Base-by-base conservation (phyloP, 2,329 filamentous ascomycete genomes). In the Zymoseptoria pseudotritici region DNA sequence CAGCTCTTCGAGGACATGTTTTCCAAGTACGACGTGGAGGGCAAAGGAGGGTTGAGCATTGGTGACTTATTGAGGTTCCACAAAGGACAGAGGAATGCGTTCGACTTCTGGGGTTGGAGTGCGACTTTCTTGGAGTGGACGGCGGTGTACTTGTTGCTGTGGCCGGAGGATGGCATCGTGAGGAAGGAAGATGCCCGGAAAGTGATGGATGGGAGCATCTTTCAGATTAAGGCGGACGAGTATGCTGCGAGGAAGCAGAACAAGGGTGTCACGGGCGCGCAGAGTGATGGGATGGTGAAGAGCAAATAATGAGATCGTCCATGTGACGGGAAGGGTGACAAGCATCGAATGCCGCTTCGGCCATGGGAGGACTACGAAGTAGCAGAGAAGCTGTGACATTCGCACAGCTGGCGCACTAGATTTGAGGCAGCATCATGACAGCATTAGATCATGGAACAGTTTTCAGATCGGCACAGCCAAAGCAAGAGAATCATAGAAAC, bases 131-230 rank as follows among this genome's bases (percentile, higher is more conserved):
- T 81, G 46, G 79, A 81, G 63, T 80, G 75, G 77, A 65, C 76
- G 2, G 80, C 79, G 0, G 79, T 79, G 0, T 83, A 80, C 59
- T 65, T 84, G 17, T 72, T 86, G 52, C 71, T 84, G 5, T 81
- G 79, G 79, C 82, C 83, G 0, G 76, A 78, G 50, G 81, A 86
- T 66, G 83, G 83, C 0, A 73, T 74, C 55, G 77, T 85, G 72
- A 76, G 71, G 66, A 86, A 86, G 71, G 82, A 86, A 53, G 83
- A 86, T 57, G 75, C 83, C 19, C 69, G 80, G n/a, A 68, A 77
- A 7, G 72, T 82, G 5, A 83, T 78, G 64, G 80, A 83, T 68
- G 80, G 81, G 8, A 81, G 79, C 67, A 74, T 82, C 50, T 82
- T 81, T 63, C 78, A 79, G 61, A 72, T 69, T 20, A 74, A 77